phyloP scores from a whole-genome alignment of 116 monocot genomes.

The Zostera marina region DNA sequence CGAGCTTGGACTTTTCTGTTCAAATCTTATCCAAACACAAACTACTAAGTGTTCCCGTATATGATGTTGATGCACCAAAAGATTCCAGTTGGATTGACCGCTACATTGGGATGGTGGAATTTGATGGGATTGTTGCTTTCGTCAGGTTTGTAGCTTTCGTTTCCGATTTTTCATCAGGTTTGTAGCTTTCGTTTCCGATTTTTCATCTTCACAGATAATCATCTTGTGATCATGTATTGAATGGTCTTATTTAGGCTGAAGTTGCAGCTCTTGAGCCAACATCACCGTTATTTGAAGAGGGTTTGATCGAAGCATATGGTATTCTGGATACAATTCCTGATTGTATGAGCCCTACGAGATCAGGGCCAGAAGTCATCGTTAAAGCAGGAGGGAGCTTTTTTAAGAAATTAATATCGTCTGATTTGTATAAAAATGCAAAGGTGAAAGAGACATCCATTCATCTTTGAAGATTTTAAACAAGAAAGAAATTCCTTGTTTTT shows the following conservation, averaged over 20 bases:
- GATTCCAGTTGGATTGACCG: constrained; percentile 92
- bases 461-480: not conserved
- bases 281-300: constrained; percentile 10
- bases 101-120: constrained; percentile 88
- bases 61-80: constrained; percentile 64
- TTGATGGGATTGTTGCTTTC: constrained; percentile 83
- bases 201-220: not conserved
- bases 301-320: constrained; percentile 9
- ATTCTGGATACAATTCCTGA: not conserved
- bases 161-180: constrained; percentile 70
- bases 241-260: constrained; percentile 35
- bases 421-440: constrained; percentile 77
- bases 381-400: constrained; percentile 62
- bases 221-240: no score
- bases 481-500: not conserved
- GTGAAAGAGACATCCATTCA: constrained; percentile 6
- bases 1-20: constrained; percentile 51
- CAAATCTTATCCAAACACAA: constrained; percentile 76
- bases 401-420: constrained; percentile 62
- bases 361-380: constrained; percentile 1
- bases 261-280: constrained; percentile 19
- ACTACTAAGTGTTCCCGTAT: constrained; percentile 66
- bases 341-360: not conserved
- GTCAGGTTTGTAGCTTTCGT: constrained; percentile 33
- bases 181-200: not conserved